phyloP scores from a whole-genome alignment of 2,329 filamentous ascomycete species.

The Fusarium sp. region DNA sequence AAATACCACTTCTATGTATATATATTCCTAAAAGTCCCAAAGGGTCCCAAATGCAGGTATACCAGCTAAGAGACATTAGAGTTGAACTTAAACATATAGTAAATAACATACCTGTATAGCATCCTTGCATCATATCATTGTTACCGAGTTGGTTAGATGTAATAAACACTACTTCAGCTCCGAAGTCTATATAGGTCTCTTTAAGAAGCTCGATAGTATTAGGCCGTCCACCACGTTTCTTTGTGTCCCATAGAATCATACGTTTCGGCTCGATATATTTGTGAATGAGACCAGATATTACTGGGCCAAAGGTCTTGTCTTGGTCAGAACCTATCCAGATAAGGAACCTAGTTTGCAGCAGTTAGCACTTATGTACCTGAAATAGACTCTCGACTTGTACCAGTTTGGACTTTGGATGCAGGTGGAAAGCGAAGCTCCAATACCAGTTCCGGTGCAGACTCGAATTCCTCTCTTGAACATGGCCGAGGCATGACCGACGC shows the following conservation, averaged over 20 bases:
- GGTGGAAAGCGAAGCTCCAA: conserved; percentile 8
- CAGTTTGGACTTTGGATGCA: conserved; percentile 14
- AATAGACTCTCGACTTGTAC: not conserved
- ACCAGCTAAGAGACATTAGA: not conserved
- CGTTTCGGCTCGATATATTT: not conserved
- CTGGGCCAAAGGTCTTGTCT: not conserved
- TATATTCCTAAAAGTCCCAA: not conserved
- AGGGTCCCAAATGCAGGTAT: conserved; percentile 6
- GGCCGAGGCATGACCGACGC: conserved; percentile 8
- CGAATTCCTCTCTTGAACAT: conserved; percentile 11
- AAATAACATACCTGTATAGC: not conserved
- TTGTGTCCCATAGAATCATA: conserved; percentile 17
- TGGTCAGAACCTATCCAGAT: conserved; percentile 13
- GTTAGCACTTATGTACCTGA: not conserved
- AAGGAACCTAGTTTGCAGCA: not conserved
- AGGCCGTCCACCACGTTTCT: not conserved
- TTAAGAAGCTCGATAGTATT: not conserved
- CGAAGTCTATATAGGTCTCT: not conserved
- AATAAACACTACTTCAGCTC: conserved; percentile 5
- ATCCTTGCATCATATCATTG: conserved; percentile 9
- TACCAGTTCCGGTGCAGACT: conserved; percentile 4
- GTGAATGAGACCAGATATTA: not conserved
- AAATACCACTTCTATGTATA: too few species aligned
- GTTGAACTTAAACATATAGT: fast-evolving
- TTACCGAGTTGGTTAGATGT: not conserved